These are phyloP conservation scores for Bremia lactucae DNA, from an alignment of 352 stramenopile genomes.

Conservation along the genomic window DNA sequence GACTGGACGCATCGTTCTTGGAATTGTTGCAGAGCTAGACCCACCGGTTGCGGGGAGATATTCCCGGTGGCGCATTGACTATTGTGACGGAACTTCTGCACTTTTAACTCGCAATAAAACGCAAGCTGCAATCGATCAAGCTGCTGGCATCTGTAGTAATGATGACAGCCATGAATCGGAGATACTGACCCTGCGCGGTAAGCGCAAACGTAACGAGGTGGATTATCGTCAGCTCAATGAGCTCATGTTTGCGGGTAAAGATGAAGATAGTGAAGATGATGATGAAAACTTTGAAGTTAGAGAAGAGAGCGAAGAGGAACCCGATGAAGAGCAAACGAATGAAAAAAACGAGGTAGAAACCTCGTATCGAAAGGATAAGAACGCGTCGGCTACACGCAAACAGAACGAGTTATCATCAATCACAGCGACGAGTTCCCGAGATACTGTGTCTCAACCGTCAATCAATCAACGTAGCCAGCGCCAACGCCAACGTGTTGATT, in stretches of 20 bases:
- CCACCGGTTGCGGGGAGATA: constrained; percentile 12
- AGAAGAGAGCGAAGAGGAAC: constrained; percentile 27
- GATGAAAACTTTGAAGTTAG: constrained; percentile 38
- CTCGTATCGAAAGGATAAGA: constrained; percentile 5
- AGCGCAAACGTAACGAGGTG: constrained; percentile 68
- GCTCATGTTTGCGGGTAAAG: constrained; percentile 60
- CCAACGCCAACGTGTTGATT: constrained; percentile 28
- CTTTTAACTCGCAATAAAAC: constrained; percentile 24
- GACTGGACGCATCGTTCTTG: constrained; percentile 30
- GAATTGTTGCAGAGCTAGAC: constrained; percentile 37
- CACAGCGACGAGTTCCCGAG: constrained; percentile 13
- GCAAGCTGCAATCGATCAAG: constrained; percentile 23
- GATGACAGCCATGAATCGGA: constrained; percentile 10
- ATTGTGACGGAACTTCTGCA: constrained; percentile 37
- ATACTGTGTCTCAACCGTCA: constrained; percentile 8
- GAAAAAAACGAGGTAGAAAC: constrained; percentile 17
- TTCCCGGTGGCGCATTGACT: constrained; percentile 52
- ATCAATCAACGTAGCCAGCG: constrained; percentile 10
- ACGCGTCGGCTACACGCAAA: constrained; percentile 4
- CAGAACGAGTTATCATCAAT: constrained; percentile 14
- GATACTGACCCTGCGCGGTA: constrained; percentile 48
- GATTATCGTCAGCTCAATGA: constrained; percentile 78
- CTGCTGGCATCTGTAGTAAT: constrained; percentile 10
- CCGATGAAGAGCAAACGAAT: constrained; percentile 24
- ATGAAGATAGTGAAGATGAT: constrained; percentile 46